Percentiles rank a stretch among this genome's conserved stretches.
Evolutionary conservation across 176 grass and related monocot genomes (phyloP).

Genomic region (Carex parvula): DNA sequence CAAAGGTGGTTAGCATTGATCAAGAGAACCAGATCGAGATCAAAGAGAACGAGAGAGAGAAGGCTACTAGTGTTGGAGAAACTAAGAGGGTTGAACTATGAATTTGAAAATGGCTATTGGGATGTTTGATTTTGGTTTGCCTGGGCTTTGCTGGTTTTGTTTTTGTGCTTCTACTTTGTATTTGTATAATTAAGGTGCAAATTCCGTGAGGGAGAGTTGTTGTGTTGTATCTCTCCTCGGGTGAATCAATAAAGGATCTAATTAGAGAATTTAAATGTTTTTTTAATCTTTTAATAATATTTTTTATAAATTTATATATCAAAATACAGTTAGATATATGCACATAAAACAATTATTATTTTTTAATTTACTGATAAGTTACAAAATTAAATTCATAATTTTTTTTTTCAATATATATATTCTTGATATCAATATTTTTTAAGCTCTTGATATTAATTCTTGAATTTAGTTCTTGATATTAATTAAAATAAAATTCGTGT

Average conservation of each 20-base stretch:
- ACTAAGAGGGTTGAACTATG: constrained; percentile 69
- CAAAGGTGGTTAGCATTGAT: constrained; percentile 51
- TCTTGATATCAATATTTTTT: too few relatives aligned
- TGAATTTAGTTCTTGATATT: too few relatives aligned
- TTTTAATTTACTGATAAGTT: too few relatives aligned
- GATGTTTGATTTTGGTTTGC: background rate
- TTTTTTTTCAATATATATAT: too few relatives aligned
- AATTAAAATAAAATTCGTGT: too few relatives aligned
- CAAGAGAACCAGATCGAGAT: background rate
- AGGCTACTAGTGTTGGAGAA: constrained; percentile 3
- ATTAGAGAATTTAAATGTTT: too few relatives aligned
- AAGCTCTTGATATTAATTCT: too few relatives aligned
- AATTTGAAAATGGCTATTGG: constrained; percentile 3
- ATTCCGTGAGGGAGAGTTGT: background rate
- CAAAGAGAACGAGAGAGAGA: constrained; percentile 45
- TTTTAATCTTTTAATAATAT: too few relatives aligned
- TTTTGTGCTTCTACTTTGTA: background rate
- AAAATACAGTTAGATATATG: too few relatives aligned
- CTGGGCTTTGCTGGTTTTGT: background rate
- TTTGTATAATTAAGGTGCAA: background rate
- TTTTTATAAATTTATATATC: too few relatives aligned
- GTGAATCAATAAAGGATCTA: background rate
- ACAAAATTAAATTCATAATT: too few relatives aligned
- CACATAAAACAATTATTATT: too few relatives aligned
- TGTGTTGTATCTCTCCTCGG: background rate